Evolutionary conservation across 2,329 filamentous ascomycete genomes (phyloP), one percentile per base, ranked within the genome.

Genomic region (Mariannaea elegans): DNA sequence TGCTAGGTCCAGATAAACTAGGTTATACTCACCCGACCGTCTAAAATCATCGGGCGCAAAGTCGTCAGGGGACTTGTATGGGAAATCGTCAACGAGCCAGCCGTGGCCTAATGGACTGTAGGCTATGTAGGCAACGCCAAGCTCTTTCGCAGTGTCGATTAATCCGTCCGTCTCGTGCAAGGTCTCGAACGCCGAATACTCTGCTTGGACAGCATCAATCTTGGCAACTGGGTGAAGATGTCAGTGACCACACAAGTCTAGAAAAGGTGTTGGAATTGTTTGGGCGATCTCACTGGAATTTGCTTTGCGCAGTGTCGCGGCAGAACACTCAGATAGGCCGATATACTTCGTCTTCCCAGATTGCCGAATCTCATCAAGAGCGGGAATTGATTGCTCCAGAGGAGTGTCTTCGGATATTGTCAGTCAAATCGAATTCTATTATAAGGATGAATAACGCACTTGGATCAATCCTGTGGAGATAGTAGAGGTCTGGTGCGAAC

Each of bases 291-390:
- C 44, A 81, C 78, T 80, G 1, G 77, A 76, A 52, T 79, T 77
- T 1, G 79, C 80, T 56, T 78, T 80, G 19, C 78, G 76, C 5
- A 82, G 63, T 0, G 80, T 82, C 2, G 68, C 67, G 0, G 79
- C 78, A 2, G 80, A 82, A 60, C 79, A 81, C 54, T 82, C 80
- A 0, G 79, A 81, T 0, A 82, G 72, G 12, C 79, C 80, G 48
- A 82, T 82, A 51, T 80, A 81, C 67, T 81, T 81, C 14, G 79
- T 81, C 67, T 81, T 82, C 4, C 80, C 79, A 0, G 75, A 74
- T 54, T 75, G 77, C 38, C 80, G 78, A 49, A 83, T 74, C 49
- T 77, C 76, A 58, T 83, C 80, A 0, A 83, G 75, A 1, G 80
- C 78, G 0, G 75, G 60, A 29, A 83, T 82, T 0, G 81, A 82